Evolutionary conservation across 257 asterid species (phyloP), one percentile per base, ranked within the genome.

Genomic region (Solanum rostratum): DNA sequence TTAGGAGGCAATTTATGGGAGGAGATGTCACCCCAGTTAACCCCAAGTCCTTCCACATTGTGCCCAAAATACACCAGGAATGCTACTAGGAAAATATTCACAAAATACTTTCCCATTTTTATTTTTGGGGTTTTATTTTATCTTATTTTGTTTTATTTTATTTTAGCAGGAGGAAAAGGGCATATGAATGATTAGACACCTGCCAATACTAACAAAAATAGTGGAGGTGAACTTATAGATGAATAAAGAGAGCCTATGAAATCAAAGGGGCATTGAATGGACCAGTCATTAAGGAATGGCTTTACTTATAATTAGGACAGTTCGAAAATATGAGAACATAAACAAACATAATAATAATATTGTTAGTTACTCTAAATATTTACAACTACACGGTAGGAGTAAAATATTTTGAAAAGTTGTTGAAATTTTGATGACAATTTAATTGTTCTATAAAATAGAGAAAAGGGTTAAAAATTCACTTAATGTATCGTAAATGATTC

Each of bases 11-110:
- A 80, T 24, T 49, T 82, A 19, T 88, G 89, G 71, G 87, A 84
- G 76, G 90, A 5, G 63, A 81, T 52, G 10, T 88, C 87, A 13
- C 90, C 90, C 90, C 90, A 88, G 33, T 88, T 88, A 81, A 88
- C 89, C 14, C 89, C 90, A 33, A 88, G 82, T 50, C 89, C 88
- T 66, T 86, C 88, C 10, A 84, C 90, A n/a, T 49, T 49, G 19
- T 76, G 24, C 5, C 82, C 82, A 6, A 49, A 27, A 49, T 15
- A 49, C 10, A 76, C 43, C 82, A 76, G 27, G 24, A 76, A 50
- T 16, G 46, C 50, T 50, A 76, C 18, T 27, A 76, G 63, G 62
- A n/a, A 71, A 71, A 71, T 30, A 71, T 43, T 41, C 29, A 49
- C 62, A 18, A 49, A 76, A 76, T 27, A 4, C 8, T 49, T 76